Conservation (phyloP, 306 rosid species). For the Carpinus viminea region DNA sequence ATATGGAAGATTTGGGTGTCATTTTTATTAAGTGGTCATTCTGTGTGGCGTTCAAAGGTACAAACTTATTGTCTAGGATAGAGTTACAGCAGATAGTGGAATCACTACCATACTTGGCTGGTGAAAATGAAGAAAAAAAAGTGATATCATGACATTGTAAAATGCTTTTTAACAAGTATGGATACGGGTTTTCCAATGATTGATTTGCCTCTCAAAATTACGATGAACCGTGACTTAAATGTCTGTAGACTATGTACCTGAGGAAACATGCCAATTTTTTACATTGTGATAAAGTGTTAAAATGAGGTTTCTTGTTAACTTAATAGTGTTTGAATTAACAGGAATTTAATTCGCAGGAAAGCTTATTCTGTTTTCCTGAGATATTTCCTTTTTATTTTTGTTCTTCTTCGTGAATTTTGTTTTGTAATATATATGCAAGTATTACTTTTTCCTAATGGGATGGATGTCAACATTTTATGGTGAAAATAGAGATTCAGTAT, state of each 20-base stretch:
- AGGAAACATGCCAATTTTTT: neutral
- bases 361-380: neutral
- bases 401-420: neutral
- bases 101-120: neutral
- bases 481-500: conserved; percentile 4
- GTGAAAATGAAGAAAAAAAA: neutral
- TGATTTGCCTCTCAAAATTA: neutral
- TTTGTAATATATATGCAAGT: neutral
- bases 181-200: neutral
- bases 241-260: neutral
- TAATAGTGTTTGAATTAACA: neutral
- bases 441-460: conserved; percentile 10
- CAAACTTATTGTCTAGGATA: neutral
- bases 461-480: conserved; percentile 6
- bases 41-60: neutral
- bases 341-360: neutral
- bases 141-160: neutral
- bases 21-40: neutral
- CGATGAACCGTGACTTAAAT: neutral
- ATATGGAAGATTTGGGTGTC: neutral
- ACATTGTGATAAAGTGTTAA: neutral
- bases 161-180: neutral
- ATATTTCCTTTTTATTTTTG: neutral
- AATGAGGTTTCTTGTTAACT: neutral
- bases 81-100: neutral